phyloP scores from a whole-genome alignment of 2,329 filamentous ascomycete species.

The Aspergillus pseudoterreus region DNA sequence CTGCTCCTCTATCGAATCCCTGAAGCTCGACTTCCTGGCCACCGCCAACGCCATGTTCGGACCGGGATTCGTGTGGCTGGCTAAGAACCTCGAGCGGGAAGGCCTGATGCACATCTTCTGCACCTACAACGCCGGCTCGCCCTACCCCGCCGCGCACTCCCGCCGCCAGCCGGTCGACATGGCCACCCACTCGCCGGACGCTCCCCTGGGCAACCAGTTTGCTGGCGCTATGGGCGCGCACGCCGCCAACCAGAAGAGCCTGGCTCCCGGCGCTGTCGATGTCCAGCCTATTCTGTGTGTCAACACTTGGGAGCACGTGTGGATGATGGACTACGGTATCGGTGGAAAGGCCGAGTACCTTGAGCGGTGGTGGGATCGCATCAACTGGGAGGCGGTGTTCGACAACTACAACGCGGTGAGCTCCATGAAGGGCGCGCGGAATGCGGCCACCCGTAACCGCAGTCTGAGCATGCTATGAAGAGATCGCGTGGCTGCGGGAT shows the following conservation, averaged over 20 bases:
- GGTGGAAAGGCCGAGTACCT: constrained; percentile 73
- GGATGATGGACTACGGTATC: constrained; percentile 75
- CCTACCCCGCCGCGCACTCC: constrained; percentile 80
- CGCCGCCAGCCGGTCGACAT: constrained; percentile 58
- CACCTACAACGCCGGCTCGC: constrained; percentile 89
- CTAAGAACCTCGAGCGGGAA: constrained; percentile 52
- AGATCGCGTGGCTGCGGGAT: constrained; percentile 1
- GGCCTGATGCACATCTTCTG: constrained; percentile 64
- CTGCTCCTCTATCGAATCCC: constrained; percentile 80
- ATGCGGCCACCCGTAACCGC: constrained; percentile 17
- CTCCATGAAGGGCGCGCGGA: constrained; percentile 20
- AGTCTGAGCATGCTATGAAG: constrained; percentile 25
- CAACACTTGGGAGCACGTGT: constrained; percentile 95
- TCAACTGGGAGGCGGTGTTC: constrained; percentile 78
- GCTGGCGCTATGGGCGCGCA: constrained; percentile 34
- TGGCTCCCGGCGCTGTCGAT: constrained; percentile 44
- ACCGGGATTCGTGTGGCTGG: constrained; percentile 94
- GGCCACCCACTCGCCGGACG: constrained; percentile 38
- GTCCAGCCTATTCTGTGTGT: constrained; percentile 79
- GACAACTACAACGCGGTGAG: constrained; percentile 38
- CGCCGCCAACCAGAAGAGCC: constrained; percentile 30
- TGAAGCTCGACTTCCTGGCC: constrained; percentile 73
- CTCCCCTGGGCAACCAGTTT: constrained; percentile 32
- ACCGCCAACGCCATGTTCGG: constrained; percentile 92
- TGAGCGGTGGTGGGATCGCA: constrained; percentile 78